These are phyloP conservation scores for Tetrapisispora namnaoensis DNA, from an alignment of 805 yeast species.

Conservation along the genomic window DNA sequence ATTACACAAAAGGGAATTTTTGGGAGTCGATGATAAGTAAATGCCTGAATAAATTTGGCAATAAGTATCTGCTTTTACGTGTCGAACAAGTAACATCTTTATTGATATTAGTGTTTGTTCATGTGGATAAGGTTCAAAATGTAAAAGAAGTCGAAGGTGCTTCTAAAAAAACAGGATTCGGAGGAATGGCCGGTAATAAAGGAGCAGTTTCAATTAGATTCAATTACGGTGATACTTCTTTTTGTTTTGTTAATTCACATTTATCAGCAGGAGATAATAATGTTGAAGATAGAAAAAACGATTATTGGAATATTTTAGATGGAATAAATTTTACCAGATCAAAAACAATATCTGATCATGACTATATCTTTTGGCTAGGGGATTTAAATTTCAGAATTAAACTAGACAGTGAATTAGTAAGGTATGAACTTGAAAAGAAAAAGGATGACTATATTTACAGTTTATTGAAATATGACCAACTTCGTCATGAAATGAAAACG, in stretches of 20 bases:
- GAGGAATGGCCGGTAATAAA: slow-evolving; percentile 95
- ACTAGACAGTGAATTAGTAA: slow-evolving; percentile 62
- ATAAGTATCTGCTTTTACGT: slow-evolving; percentile 50
- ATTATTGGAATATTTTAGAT: slow-evolving; percentile 61
- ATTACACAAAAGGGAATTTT: slow-evolving; percentile 56
- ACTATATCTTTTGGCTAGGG: slow-evolving; percentile 85
- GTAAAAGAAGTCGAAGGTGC: slow-evolving; percentile 84
- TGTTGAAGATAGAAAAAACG: slow-evolving; percentile 74
- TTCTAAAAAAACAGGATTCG: slow-evolving; percentile 85
- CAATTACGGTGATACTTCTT: slow-evolving; percentile 66
- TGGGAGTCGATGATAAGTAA: slow-evolving; percentile 69
- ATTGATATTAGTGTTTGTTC: slow-evolving; percentile 55
- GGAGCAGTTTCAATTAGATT: slow-evolving; percentile 93
- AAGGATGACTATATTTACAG: slow-evolving; percentile 30
- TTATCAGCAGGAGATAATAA: slow-evolving; percentile 86
- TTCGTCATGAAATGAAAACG: slow-evolving; percentile 58
- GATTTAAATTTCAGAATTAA: slow-evolving; percentile 82
- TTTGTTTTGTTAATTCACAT: slow-evolving; percentile 84
- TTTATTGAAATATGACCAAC: slow-evolving; percentile 67
- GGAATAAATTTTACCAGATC: slow-evolving; percentile 76
- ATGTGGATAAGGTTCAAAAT: slow-evolving; percentile 34
- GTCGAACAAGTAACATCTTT: slow-evolving; percentile 71
- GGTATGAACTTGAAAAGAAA: slow-evolving; percentile 41
- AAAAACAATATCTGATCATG: slow-evolving; percentile 69
- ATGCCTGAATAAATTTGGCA: slow-evolving; percentile 48